Conservation (phyloP, 441 rosid species). For the Pelargonium citronellum region DNA sequence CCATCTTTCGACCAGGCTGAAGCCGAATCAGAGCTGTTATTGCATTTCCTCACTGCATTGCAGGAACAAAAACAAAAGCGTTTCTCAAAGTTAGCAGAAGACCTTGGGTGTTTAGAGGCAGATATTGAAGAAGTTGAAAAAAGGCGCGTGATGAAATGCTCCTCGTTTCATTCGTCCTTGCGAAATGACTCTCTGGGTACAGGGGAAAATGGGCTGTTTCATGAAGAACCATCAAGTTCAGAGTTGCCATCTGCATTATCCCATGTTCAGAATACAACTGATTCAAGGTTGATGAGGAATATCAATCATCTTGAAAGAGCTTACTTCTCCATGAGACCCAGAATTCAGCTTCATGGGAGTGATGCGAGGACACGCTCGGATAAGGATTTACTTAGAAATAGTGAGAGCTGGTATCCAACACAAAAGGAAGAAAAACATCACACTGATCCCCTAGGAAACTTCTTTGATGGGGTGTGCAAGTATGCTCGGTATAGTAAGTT, state of each 20-base stretch:
- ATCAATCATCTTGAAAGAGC: conserved; percentile 77
- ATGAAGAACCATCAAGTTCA: conserved; percentile 22
- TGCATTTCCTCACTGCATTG: conserved; percentile 60
- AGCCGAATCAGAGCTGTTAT: conserved; percentile 67
- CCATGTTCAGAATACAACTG: conserved; percentile 32
- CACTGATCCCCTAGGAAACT: conserved; percentile 59
- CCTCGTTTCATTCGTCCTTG: conserved; percentile 28
- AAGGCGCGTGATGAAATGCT: conserved; percentile 38
- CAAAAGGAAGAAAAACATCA: conserved; percentile 38
- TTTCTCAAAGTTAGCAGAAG: conserved; percentile 49
- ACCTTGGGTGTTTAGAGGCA: conserved; percentile 53
- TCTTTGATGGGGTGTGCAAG: conserved; percentile 88
- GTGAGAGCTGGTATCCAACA: conserved; percentile 30
- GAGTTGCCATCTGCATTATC: conserved; percentile 32
- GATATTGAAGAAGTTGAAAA: conserved; percentile 70
- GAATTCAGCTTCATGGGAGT: conserved; percentile 42
- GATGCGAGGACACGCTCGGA: conserved; percentile 43
- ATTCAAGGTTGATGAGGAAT: conserved; percentile 51
- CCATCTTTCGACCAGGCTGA: conserved; percentile 65
- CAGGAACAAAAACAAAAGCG: conserved; percentile 70
- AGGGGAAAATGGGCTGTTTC: conserved; percentile 29
- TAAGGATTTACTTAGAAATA: conserved; percentile 47
- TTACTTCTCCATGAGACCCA: conserved; percentile 73
- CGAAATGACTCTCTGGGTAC: conserved; percentile 21
- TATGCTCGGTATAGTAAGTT: conserved; percentile 85